These are phyloP conservation scores for Vanrija sp. DNA, from an alignment of 1,284 basidiomycete genomes.

Conservation along the genomic window DNA sequence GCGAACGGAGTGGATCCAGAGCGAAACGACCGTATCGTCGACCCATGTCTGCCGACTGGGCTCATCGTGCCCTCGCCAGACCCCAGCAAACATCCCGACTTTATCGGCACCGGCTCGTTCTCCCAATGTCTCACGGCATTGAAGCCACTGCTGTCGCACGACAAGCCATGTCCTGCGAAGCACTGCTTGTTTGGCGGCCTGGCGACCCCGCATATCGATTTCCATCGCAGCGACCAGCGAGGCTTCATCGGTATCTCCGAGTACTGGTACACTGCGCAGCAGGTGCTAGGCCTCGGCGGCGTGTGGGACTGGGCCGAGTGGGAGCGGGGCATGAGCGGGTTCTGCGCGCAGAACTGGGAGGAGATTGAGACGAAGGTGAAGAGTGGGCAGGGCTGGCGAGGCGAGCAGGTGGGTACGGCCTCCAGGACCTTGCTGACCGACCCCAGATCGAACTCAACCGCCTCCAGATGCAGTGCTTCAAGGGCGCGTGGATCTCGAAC, in stretches of 20 bases:
- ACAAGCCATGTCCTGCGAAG: constrained; percentile 71
- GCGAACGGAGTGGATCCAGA: constrained; percentile 19
- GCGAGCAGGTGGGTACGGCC: constrained; percentile 51
- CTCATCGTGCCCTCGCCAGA: constrained; percentile 56
- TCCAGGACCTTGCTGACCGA: constrained; percentile 8
- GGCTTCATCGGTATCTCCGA: constrained; percentile 97
- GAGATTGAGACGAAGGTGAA: constrained; percentile 69
- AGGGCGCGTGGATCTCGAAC: constrained; percentile 96
- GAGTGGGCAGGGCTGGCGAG: constrained; percentile 62
- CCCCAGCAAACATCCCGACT: constrained; percentile 57
- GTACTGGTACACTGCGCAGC: constrained; percentile 94
- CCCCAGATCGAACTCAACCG: constrained; percentile 68
- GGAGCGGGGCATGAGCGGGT: constrained; percentile 83
- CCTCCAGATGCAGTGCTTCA: constrained; percentile 97
- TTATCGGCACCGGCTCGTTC: constrained; percentile 90
- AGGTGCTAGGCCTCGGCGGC: constrained; percentile 90
- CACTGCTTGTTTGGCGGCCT: constrained; percentile 98
- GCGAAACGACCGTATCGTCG: constrained; percentile 55
- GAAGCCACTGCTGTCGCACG: constrained; percentile 78
- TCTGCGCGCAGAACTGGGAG: constrained; percentile 77
- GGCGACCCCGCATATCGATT: constrained; percentile 79
- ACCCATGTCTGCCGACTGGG: constrained; percentile 85
- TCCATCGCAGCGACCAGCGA: constrained; percentile 63
- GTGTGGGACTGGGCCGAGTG: constrained; percentile 95
- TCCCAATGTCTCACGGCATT: constrained; percentile 72